These are phyloP conservation scores for Xylaria sp. DNA, from an alignment of 2,329 filamentous ascomycete genomes.

Conservation along the genomic window DNA sequence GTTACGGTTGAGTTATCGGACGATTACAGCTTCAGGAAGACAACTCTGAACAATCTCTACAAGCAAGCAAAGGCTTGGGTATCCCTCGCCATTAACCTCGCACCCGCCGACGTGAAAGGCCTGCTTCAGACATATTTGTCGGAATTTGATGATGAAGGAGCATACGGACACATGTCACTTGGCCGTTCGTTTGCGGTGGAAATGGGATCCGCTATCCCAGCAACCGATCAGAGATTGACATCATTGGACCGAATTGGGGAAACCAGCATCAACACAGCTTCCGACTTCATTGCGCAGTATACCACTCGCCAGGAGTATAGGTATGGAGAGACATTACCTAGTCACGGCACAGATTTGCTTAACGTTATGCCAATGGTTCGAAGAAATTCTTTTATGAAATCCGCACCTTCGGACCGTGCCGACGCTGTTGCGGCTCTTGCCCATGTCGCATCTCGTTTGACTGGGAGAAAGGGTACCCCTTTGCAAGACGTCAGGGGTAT, in stretches of 20 bases:
- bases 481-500: constrained; percentile 82
- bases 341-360: constrained; percentile 74
- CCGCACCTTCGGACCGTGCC: constrained; percentile 64
- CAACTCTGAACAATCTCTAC: constrained; percentile 82
- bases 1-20: constrained; percentile 93
- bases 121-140: constrained; percentile 96
- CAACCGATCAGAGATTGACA: constrained; percentile 84
- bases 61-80: constrained; percentile 85
- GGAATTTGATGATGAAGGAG: constrained; percentile 90
- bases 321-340: constrained; percentile 80
- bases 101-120: constrained; percentile 93
- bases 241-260: constrained; percentile 82
- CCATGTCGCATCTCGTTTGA: constrained; percentile 77
- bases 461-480: constrained; percentile 74
- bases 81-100: constrained; percentile 79
- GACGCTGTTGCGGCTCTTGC: constrained; percentile 74
- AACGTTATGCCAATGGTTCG: constrained; percentile 67
- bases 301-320: constrained; percentile 96
- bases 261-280: constrained; percentile 86
- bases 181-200: constrained; percentile 95
- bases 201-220: constrained; percentile 87
- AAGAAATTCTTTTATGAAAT: constrained; percentile 63
- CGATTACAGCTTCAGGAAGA: constrained; percentile 83
- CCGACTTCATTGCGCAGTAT: constrained; percentile 96
- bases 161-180: constrained; percentile 90